phyloP scores from a whole-genome alignment of 2,329 filamentous ascomycete species.

The Ophiostoma tasmaniense region DNA sequence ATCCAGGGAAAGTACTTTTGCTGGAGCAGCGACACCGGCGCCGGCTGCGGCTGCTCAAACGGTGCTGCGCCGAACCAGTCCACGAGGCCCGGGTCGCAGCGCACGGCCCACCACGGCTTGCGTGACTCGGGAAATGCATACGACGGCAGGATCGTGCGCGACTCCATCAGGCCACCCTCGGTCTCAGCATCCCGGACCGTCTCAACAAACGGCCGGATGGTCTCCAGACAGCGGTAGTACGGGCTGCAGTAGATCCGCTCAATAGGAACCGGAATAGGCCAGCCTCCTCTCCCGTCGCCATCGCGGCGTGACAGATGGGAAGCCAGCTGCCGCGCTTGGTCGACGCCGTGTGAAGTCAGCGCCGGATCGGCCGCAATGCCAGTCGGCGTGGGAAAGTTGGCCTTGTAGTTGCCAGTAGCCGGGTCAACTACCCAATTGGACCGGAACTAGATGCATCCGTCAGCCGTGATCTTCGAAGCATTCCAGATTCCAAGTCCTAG shows the following conservation, averaged over 20 bases:
- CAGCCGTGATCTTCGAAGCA: neutral
- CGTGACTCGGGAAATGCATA: neutral
- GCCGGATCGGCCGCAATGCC: constrained; percentile 82
- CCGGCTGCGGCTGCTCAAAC: constrained; percentile 71
- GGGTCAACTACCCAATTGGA: constrained; percentile 83
- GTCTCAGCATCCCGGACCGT: constrained; percentile 5
- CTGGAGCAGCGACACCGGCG: constrained; percentile 52
- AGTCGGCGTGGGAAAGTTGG: constrained; percentile 69
- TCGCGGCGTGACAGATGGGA: constrained; percentile 42
- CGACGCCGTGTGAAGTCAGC: constrained; percentile 76
- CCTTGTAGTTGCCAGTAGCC: constrained; percentile 66
- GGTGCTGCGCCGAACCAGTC: constrained; percentile 89
- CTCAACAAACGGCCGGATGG: constrained; percentile 59
- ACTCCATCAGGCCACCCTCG: constrained; percentile 6
- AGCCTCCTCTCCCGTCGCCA: neutral
- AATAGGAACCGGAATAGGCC: constrained; percentile 49
- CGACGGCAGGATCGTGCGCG: neutral
- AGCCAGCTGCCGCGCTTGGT: constrained; percentile 72
- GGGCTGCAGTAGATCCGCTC: constrained; percentile 75
- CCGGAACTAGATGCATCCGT: constrained; percentile 58
- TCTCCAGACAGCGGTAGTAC: constrained; percentile 83
- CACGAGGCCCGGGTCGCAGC: constrained; percentile 52
- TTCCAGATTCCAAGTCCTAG: neutral
- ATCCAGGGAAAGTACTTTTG: constrained; percentile 57
- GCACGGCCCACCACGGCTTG: constrained; percentile 33